A percentile compares a stretch with the other conserved stretches of the same genome.
Evolutionary conservation across 805 yeast species (phyloP).

Genomic region (Grigorovia jiainica): DNA sequence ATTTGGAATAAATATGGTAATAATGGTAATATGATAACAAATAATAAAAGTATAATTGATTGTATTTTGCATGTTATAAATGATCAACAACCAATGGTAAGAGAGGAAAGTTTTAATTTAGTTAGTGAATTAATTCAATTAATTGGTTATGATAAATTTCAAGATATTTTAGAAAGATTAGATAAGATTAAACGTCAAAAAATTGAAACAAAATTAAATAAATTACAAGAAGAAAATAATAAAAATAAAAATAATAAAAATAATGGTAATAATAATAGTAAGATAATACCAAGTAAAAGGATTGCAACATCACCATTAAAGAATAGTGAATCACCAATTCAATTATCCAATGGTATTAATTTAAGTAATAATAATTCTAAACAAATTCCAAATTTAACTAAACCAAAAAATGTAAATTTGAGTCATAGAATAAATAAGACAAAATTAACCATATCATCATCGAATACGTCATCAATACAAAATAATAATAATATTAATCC

Average conservation of each 20-base stretch:
- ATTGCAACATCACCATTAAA: constrained; percentile 64
- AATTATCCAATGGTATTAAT: background rate
- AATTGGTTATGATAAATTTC: constrained; percentile 64
- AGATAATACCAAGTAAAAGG: constrained; percentile 53
- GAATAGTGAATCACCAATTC: constrained; percentile 6
- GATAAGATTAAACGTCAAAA: constrained; percentile 70
- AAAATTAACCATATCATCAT: background rate
- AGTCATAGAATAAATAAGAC: background rate
- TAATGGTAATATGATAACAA: constrained; percentile 7
- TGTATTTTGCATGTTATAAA: constrained; percentile 39
- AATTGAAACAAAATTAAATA: constrained; percentile 48
- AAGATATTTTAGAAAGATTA: constrained; percentile 50
- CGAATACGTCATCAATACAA: background rate
- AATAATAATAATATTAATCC: background rate
- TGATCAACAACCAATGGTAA: constrained; percentile 78
- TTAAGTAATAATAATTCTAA: background rate
- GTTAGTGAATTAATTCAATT: constrained; percentile 77
- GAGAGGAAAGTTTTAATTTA: constrained; percentile 67
- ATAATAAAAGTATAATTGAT: constrained; percentile 32
- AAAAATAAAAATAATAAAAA: background rate
- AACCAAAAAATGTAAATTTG: background rate
- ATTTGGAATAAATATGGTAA: constrained; percentile 13
- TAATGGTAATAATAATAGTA: background rate
- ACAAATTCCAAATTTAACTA: too few relatives aligned
- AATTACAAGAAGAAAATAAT: constrained; percentile 4